Evolutionary conservation across 768 basidiomycete species (phyloP).

Genomic region (Rhodotorula diobovata): DNA sequence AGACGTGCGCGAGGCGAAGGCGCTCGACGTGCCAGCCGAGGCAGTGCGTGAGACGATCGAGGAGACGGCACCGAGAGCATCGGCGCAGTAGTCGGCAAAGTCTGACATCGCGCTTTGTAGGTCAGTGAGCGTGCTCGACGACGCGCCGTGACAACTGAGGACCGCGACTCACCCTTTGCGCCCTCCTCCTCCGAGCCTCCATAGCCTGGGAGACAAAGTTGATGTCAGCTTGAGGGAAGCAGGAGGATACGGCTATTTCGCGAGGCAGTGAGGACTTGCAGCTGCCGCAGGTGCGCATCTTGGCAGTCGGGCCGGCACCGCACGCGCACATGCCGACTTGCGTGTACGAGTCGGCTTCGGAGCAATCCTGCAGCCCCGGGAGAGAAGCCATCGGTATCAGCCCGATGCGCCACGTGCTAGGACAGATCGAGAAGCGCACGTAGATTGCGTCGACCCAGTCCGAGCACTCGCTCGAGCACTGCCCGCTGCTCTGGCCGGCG

Average conservation of each 20-base stretch:
- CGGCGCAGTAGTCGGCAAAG: neutral
- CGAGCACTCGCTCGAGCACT: neutral
- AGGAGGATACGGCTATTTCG: neutral
- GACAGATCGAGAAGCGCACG: neutral
- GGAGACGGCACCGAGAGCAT: neutral
- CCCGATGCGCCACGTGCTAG: no score
- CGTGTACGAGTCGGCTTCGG: neutral
- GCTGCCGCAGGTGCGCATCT: neutral
- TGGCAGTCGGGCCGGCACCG: neutral
- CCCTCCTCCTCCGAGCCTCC: neutral
- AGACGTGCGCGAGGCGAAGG: neutral
- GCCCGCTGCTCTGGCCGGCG: neutral
- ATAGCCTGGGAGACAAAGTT: neutral
- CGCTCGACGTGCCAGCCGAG: neutral
- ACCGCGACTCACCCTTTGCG: neutral
- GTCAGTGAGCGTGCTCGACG: neutral
- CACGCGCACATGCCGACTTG: neutral
- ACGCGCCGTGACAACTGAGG: no score
- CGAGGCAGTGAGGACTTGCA: neutral
- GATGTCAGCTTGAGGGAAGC: neutral
- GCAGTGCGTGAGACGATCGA: neutral
- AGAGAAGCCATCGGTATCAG: no score
- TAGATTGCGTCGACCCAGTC: neutral
- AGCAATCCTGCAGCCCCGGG: neutral
- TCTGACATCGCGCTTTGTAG: neutral